A percentile compares a stretch with the other conserved stretches of the same genome.
These are phyloP conservation scores for Cyclotella kingstonii DNA, from an alignment of 108 stramenopile genomes.

Conservation along the genomic window DNA sequence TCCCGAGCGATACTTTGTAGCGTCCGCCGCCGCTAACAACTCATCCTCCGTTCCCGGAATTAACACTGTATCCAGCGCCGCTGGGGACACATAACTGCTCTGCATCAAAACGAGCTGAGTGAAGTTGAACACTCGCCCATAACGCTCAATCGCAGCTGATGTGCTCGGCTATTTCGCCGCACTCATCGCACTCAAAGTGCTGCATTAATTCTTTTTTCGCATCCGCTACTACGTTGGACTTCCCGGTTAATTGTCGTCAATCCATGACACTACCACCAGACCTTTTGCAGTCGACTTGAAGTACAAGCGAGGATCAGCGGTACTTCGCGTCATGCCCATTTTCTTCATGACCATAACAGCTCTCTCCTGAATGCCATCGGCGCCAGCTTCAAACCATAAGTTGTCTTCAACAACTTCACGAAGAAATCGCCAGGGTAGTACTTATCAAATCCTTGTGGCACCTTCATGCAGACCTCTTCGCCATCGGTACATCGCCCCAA, in stretches of 20 bases:
- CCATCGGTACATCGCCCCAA: conserved; percentile 23
- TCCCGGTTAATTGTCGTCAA: conserved; percentile 51
- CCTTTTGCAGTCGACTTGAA: conserved; percentile 19
- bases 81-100: not conserved
- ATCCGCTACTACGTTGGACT: no score
- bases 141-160: no score
- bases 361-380: conserved; percentile 25
- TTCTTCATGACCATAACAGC: not conserved
- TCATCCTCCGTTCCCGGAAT: not conserved
- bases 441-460: conserved; percentile 41
- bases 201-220: no score
- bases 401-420: conserved; percentile 9
- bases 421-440: conserved; percentile 12
- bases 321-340: conserved; percentile 13
- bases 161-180: no score
- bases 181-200: no score
- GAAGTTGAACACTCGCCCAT: no score
- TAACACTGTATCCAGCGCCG: not conserved
- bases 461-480: conserved; percentile 7
- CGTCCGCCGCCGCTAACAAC: not conserved
- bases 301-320: conserved; percentile 41
- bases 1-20: conserved; percentile 21
- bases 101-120: no score
- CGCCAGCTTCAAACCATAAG: conserved; percentile 45
- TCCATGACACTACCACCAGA: conserved; percentile 24